Percentiles rank a stretch among this genome's conserved stretches.
Conservation (phyloP, 1,284 basidiomycete species). For the Ustilago trichophora region DNA sequence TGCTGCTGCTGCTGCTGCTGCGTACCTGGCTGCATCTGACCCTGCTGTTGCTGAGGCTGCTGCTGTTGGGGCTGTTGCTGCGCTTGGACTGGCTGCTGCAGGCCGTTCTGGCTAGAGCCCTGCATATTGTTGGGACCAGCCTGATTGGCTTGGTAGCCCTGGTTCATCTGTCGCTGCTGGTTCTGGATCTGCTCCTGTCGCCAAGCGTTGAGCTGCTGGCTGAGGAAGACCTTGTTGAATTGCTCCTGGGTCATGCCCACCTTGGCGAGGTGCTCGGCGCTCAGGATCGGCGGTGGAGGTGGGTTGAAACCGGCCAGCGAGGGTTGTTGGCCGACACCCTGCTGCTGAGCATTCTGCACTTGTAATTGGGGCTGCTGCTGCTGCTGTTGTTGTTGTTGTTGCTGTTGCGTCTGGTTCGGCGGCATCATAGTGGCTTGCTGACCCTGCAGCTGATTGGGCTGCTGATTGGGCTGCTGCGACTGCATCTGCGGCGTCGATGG, state of each 20-base stretch:
- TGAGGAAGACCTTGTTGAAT: constrained; percentile 46
- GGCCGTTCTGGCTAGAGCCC: constrained; percentile 18
- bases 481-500: constrained; percentile 47
- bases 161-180: constrained; percentile 37
- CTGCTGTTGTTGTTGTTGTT: constrained; percentile 17
- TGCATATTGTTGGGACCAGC: constrained; percentile 3
- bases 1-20: too few species aligned
- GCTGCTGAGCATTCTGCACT: constrained; percentile 7
- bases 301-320: constrained; percentile 45
- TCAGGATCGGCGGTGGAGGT: constrained; percentile 43
- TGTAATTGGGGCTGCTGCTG: constrained; percentile 30
- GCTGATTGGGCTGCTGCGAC: constrained; percentile 30
- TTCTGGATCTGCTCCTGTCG: constrained; percentile 45
- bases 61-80: constrained; percentile 17
- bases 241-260: constrained; percentile 51
- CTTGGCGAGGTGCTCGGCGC: constrained; percentile 45
- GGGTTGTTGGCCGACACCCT: constrained; percentile 14
- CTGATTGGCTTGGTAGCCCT: constrained; percentile 27
- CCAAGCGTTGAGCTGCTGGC: constrained; percentile 43
- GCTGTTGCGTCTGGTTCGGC: constrained; percentile 19
- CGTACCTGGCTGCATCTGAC: constrained; percentile 3
- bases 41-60: constrained; percentile 14
- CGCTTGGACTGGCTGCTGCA: too few species aligned
- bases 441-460: constrained; percentile 23
- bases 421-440: constrained; percentile 35